phyloP scores from a whole-genome alignment of 495 filamentous ascomycete genomes.

The Polyplosphaeria fusca region DNA sequence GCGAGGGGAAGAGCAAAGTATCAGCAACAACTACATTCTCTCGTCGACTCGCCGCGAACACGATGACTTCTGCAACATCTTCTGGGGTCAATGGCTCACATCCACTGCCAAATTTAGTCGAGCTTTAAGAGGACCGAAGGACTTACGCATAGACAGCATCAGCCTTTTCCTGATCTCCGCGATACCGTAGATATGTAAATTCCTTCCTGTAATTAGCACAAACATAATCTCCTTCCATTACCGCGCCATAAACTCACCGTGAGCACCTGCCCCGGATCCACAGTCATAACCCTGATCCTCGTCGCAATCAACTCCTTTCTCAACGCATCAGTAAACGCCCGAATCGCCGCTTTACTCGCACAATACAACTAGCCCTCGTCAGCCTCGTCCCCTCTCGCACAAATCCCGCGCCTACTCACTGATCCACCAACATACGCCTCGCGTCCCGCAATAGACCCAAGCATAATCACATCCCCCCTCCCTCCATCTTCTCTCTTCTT shows the following conservation, averaged over 20 bases:
- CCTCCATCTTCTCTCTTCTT: slow-evolving; percentile 76
- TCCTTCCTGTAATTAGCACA: slow-evolving; percentile 48
- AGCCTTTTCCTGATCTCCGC: slow-evolving; percentile 88
- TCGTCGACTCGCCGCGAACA: slow-evolving; percentile 79
- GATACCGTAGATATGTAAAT: slow-evolving; percentile 86
- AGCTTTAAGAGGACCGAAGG: background rate
- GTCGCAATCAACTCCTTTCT: slow-evolving; percentile 85
- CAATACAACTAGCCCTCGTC: slow-evolving; percentile 67
- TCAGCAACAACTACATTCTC: slow-evolving; percentile 97
- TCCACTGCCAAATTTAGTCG: slow-evolving; percentile 44
- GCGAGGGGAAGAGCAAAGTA: slow-evolving; percentile 82
- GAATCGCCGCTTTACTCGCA: slow-evolving; percentile 89
- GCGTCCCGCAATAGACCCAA: slow-evolving; percentile 89
- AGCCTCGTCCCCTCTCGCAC: background rate
- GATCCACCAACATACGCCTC: slow-evolving; percentile 85
- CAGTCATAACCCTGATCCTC: slow-evolving; percentile 81
- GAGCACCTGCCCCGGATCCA: slow-evolving; percentile 96
- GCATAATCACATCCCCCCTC: slow-evolving; percentile 90
- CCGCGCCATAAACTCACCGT: slow-evolving; percentile 46
- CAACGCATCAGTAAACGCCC: slow-evolving; percentile 81
- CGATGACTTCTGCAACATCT: slow-evolving; percentile 90
- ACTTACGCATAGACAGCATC: slow-evolving; percentile 73
- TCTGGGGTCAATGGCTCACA: slow-evolving; percentile 87
- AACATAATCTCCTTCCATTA: background rate
- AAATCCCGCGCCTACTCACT: background rate